These are phyloP conservation scores for Antrodiella citrinella DNA, from an alignment of 768 basidiomycete species.

Conservation along the genomic window DNA sequence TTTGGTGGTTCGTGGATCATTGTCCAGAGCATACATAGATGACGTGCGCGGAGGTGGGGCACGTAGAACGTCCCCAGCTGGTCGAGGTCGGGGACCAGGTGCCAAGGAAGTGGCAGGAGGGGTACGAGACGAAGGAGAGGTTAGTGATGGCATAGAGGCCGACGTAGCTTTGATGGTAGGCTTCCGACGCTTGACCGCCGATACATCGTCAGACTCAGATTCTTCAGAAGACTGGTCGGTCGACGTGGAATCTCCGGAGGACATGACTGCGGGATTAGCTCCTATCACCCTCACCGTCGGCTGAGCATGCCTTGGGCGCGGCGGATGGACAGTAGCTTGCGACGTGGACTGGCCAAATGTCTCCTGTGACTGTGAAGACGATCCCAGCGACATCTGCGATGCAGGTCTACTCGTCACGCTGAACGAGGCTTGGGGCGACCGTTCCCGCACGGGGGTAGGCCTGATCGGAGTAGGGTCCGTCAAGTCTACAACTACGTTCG, in stretches of 20 bases:
- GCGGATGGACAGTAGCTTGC: conserved; percentile 4
- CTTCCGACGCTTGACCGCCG: neutral
- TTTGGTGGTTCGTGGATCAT: neutral
- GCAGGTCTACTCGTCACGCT: conserved; percentile 27
- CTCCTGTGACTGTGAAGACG: neutral
- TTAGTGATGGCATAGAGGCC: neutral
- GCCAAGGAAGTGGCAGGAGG: conserved; percentile 4
- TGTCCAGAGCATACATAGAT: neutral
- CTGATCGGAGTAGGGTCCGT: conserved; percentile 21
- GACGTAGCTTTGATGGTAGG: neutral
- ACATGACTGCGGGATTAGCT: neutral
- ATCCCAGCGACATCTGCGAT: conserved; percentile 19
- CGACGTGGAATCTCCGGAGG: neutral
- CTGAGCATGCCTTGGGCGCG: neutral
- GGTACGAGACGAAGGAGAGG: neutral
- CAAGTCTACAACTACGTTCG: conserved; percentile 17
- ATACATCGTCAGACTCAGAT: neutral
- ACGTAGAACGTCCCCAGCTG: neutral
- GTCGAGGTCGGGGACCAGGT: neutral
- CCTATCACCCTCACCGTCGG: conserved; percentile 5
- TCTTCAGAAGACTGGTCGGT: neutral
- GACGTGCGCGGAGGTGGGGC: neutral
- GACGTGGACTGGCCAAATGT: conserved; percentile 6
- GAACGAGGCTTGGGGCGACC: conserved; percentile 24
- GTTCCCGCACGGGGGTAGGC: conserved; percentile 24